These are phyloP conservation scores for Penium margaritaceum DNA, from an alignment of 139 green algal species.

Conservation along the genomic window DNA sequence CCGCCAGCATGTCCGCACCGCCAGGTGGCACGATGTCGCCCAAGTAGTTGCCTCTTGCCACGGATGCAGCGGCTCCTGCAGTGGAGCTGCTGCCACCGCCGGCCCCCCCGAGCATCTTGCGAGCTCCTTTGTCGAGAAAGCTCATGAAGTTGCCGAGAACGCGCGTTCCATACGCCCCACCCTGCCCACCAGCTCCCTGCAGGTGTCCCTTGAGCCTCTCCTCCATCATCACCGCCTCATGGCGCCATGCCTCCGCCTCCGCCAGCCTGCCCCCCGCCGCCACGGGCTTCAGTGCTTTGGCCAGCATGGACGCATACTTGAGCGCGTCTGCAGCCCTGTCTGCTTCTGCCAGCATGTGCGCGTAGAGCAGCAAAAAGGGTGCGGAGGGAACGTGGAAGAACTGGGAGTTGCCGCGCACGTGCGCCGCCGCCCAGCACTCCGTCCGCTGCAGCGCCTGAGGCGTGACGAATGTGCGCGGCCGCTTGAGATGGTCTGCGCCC, in stretches of 20 bases:
- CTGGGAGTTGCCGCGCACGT: conserved; percentile 48
- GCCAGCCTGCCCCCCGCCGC: not conserved
- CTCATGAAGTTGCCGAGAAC: conserved; percentile 9
- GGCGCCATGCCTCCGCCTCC: conserved; percentile 12
- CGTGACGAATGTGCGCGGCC: conserved; percentile 47
- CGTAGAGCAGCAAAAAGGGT: conserved; percentile 64
- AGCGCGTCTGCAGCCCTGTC: conserved; percentile 28
- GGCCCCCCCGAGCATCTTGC: conserved; percentile 9
- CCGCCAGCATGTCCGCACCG: no score
- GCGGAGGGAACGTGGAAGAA: conserved; percentile 47
- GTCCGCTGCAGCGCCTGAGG: conserved; percentile 49
- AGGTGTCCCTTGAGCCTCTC: conserved; percentile 30
- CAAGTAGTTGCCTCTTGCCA: no score
- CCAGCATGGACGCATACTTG: conserved; percentile 18
- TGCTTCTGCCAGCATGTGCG: conserved; percentile 43
- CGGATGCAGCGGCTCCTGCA: no score
- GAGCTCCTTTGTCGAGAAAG: conserved; percentile 3
- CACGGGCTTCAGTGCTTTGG: conserved; percentile 2
- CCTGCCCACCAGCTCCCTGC: conserved; percentile 6
- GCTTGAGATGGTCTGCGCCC: conserved; percentile 50
- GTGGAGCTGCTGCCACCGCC: no score
- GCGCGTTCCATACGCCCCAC: not conserved
- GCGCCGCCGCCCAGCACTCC: conserved; percentile 68
- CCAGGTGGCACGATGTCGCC: no score
- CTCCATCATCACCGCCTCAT: conserved; percentile 12